Base-by-base conservation (phyloP, 352 stramenopile species). In the Albugo laibachii region DNA sequence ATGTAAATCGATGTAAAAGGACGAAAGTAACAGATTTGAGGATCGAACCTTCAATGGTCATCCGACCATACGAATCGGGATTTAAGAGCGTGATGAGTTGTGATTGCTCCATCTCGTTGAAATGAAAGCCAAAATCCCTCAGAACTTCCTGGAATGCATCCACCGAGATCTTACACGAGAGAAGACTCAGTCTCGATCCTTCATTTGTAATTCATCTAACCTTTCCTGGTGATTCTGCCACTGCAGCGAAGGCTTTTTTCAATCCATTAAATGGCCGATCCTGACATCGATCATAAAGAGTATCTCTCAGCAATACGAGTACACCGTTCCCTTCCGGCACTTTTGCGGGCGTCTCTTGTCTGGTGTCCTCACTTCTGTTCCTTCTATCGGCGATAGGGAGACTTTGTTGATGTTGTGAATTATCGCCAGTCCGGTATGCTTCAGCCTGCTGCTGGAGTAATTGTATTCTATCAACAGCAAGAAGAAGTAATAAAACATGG, bases 201-300 rank as follows among this genome's bases (percentile, higher is more conserved):
- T 8, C 20, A 3, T 41, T 51, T 20, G 13, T 19, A 31, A 5
- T 36, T n/a, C 5, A 10, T 38, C 36, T 0, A 53, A 87, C 72
- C 62, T 83, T 88, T 6, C 72, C 75, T 1, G 75, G 72, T 3
- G 69, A 52, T 43, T 88, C 75, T 10, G 72, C 66, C 1, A 85
- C 65, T 6, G 64, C 58, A 34, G 68, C 72, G 21, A 88, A 53
- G 14, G 75, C 69, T 49, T 88, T 88, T 49, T 85, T 88, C 36
- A 88, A 62, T 0, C 75, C 72, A 36, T 84, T 83, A 47, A 84
- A 88, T 2, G 75, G 75, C 21, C 70, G 49, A 19, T 78, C 61
- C 13, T 70, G 57, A 20, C 66, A 88, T 16, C 75, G 58, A 43
- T 45, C 59, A 31, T 31, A 31, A 31, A 31, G 24, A 10, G 24